Base-by-base conservation (phyloP, 2,329 filamentous ascomycete species). In the Fusarium continuum region DNA sequence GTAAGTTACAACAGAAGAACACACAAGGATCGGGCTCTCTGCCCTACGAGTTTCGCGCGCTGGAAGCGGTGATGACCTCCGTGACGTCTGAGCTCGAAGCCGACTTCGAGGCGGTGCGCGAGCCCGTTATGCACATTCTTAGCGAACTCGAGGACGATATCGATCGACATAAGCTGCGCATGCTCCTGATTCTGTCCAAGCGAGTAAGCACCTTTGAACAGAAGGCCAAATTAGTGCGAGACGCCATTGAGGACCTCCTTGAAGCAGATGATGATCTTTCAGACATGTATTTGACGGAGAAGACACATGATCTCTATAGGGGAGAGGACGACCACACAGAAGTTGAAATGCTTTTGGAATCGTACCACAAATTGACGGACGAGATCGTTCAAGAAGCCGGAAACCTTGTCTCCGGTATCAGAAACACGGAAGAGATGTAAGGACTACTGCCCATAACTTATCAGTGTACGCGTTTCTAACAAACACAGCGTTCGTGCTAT, bases 381-480 rank as follows among this genome's bases (percentile, higher is more conserved):
- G 95, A 99, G 80, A 97, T 98, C 70, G 94, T 97, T 8, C 94
- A 99, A 77, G 91, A 96, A 62, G 92, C 93, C 14, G 91, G 92
- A 61, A 98, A 96, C 77, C 78, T 98, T 67, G 93, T 98, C 52
- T 94, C 91, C 9, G 93, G 92, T 67, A 99, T 99, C 75, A 87
- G 95, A 70, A 99, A 98, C 77, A 99, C 95, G 1, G 95, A 99
- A 78, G 95, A 99, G 79, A 96, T 99, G 92, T 96, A 83, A 79
- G 90, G 14, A 22, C 10, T 22, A 16, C 25, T 6, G 35, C n/a
- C 41, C 52, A 26, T 39, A 31, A 36, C n/a, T 16, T 35, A 22
- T 10, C 11, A 23, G 19, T 23, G 44, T n/a, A 10, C 16, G 19
- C 26, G 22, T 16, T 39, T 28, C 55, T 74, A 56, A 76, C 71